These are phyloP conservation scores for Xylaria acuta DNA, from an alignment of 495 filamentous ascomycete genomes.

Conservation along the genomic window DNA sequence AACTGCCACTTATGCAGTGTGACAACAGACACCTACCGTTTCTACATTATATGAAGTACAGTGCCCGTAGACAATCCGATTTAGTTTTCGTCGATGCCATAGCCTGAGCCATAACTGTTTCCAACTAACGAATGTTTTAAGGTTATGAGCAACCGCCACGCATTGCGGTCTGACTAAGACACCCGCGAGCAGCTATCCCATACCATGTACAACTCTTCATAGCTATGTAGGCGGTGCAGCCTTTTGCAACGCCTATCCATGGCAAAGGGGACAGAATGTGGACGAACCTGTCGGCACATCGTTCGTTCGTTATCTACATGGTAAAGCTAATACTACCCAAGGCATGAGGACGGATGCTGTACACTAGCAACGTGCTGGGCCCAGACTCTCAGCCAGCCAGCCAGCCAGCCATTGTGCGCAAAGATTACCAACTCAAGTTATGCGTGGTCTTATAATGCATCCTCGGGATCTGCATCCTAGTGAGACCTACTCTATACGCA, in stretches of 20 bases:
- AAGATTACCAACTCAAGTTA: slow-evolving; percentile 20
- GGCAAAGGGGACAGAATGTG: not conserved
- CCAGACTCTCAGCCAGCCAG: not conserved
- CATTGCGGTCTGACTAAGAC: slow-evolving; percentile 2
- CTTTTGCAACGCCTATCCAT: not conserved
- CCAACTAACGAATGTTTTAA: slow-evolving; percentile 11
- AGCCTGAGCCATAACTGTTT: not conserved
- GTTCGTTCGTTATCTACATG: not conserved
- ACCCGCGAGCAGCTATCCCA: slow-evolving; percentile 13
- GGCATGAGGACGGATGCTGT: not conserved
- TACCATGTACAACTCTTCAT: not conserved
- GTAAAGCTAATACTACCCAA: not conserved
- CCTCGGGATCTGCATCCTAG: slow-evolving; percentile 23
- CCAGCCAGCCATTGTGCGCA: slow-evolving; percentile 21
- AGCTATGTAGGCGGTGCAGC: not conserved
- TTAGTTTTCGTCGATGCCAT: not conserved
- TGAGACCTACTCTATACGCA: slow-evolving; percentile 17
- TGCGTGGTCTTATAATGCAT: slow-evolving; percentile 16
- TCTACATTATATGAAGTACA: slow-evolving; percentile 6
- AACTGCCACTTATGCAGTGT: slow-evolving; percentile 17
- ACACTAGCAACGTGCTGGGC: not conserved
- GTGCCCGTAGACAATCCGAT: not conserved
- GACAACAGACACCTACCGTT: slow-evolving; percentile 15
- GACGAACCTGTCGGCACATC: not conserved
- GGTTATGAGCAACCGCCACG: slow-evolving; percentile 21